phyloP scores from a whole-genome alignment of 805 yeast genomes.

The Saccharomycopsis sp. region DNA sequence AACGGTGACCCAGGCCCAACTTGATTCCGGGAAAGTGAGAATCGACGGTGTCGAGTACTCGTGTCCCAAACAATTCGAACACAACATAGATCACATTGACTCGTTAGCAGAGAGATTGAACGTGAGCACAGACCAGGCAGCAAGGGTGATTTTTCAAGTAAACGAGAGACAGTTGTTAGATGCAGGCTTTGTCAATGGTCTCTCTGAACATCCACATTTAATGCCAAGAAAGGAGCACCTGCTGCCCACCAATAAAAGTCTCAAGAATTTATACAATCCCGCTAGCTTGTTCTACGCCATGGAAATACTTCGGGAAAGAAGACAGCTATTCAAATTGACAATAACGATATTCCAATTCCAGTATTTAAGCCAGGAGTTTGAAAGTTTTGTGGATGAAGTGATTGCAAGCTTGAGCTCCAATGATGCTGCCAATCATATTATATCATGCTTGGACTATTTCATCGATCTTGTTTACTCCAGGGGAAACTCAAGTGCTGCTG shows the following conservation, averaged over 20 bases:
- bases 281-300: slow-evolving; percentile 9
- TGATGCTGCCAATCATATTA: too few relatives aligned
- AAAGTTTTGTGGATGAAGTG: too few relatives aligned
- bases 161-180: slow-evolving; percentile 21
- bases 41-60: slow-evolving; percentile 1
- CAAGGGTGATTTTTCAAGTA: slow-evolving; percentile 39
- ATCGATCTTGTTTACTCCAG: too few relatives aligned
- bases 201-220: slow-evolving; percentile 24
- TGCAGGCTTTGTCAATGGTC: slow-evolving; percentile 1
- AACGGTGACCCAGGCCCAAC: background rate
- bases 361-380: too few relatives aligned
- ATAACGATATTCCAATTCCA: slow-evolving; percentile 12
- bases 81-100: slow-evolving; percentile 6
- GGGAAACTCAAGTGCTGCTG: too few relatives aligned
- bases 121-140: slow-evolving; percentile 36
- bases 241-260: too few relatives aligned
- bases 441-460: too few relatives aligned
- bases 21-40: slow-evolving; percentile 2
- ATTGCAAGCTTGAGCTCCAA: too few relatives aligned
- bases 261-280: slow-evolving; percentile 1
- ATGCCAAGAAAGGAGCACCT: too few relatives aligned
- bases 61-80: background rate
- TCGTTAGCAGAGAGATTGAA: slow-evolving; percentile 28
- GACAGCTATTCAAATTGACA: slow-evolving; percentile 9
- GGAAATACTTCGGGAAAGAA: slow-evolving; percentile 15